A percentile compares a stretch with the other conserved stretches of the same genome.
phyloP scores from a whole-genome alignment of 768 basidiomycete species.

The Asterophora lycoperdoides region DNA sequence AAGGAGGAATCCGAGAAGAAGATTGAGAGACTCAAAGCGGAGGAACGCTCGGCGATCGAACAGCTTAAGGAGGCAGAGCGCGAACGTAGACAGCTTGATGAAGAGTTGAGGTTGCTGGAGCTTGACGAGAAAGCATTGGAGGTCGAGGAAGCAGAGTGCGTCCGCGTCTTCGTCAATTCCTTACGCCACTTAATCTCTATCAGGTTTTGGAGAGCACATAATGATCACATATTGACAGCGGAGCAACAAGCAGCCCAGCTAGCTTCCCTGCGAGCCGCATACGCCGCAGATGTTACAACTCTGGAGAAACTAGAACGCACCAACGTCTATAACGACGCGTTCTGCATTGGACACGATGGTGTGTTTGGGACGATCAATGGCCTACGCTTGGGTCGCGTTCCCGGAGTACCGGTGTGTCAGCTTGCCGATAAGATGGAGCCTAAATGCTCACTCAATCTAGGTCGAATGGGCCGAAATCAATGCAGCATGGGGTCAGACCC shows the following conservation, averaged over 20 bases:
- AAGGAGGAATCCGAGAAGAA: constrained; percentile 66
- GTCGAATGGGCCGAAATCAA: constrained; percentile 99
- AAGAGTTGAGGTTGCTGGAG: constrained; percentile 67
- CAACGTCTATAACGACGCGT: constrained; percentile 94
- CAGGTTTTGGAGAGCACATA: constrained; percentile 83
- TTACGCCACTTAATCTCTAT: constrained; percentile 10
- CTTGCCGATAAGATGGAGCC: neutral
- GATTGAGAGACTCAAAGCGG: constrained; percentile 66
- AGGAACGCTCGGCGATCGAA: constrained; percentile 65
- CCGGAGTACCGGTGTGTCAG: constrained; percentile 67
- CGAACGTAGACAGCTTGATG: constrained; percentile 71
- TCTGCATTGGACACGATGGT: constrained; percentile 92
- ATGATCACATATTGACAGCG: constrained; percentile 60
- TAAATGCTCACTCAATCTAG: constrained; percentile 29
- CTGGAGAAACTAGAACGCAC: constrained; percentile 85
- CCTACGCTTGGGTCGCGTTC: constrained; percentile 82
- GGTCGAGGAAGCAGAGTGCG: constrained; percentile 80
- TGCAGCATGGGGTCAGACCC: constrained; percentile 95
- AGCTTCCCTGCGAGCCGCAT: constrained; percentile 70
- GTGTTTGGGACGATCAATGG: constrained; percentile 99
- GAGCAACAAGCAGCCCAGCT: constrained; percentile 68
- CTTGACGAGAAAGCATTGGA: constrained; percentile 75
- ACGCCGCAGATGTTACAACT: constrained; percentile 70
- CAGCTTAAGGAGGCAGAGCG: constrained; percentile 73
- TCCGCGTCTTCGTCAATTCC: constrained; percentile 11